Evolutionary conservation across 352 stramenopile species (phyloP).

Genomic region (Achlya hypogyna): DNA sequence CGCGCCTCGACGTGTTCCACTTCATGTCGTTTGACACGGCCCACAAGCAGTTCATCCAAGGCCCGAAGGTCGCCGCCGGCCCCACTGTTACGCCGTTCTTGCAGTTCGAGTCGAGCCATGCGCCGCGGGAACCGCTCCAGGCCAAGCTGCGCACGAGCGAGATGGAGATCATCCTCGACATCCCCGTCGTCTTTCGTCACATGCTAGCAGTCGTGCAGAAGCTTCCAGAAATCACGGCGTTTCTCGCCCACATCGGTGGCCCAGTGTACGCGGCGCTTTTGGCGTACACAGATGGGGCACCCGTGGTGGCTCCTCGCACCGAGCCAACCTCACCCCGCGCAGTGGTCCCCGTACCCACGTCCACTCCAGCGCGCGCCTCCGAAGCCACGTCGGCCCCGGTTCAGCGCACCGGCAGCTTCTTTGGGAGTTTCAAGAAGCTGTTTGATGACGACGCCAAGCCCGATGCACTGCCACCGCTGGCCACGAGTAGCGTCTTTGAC

Average conservation of each 20-base stretch:
- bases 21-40: background rate
- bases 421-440: background rate
- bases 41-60: constrained; percentile 17
- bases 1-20: constrained; percentile 8
- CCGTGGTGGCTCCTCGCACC: background rate
- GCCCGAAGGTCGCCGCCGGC: background rate
- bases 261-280: constrained; percentile 11
- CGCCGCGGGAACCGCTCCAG: background rate
- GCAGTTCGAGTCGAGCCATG: constrained; percentile 5
- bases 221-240: background rate
- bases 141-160: constrained; percentile 1
- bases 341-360: background rate
- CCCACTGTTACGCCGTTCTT: background rate
- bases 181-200: constrained; percentile 5
- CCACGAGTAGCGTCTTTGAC: background rate
- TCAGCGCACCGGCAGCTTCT: background rate
- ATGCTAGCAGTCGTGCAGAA: constrained; percentile 5
- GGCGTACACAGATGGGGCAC: background rate
- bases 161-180: constrained; percentile 4
- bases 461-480: background rate
- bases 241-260: background rate
- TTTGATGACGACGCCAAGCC: background rate
- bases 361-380: background rate
- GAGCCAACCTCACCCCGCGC: no score
- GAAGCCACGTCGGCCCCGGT: background rate